Base-by-base conservation (phyloP, 768 basidiomycete species). In the Suillus placidus region DNA sequence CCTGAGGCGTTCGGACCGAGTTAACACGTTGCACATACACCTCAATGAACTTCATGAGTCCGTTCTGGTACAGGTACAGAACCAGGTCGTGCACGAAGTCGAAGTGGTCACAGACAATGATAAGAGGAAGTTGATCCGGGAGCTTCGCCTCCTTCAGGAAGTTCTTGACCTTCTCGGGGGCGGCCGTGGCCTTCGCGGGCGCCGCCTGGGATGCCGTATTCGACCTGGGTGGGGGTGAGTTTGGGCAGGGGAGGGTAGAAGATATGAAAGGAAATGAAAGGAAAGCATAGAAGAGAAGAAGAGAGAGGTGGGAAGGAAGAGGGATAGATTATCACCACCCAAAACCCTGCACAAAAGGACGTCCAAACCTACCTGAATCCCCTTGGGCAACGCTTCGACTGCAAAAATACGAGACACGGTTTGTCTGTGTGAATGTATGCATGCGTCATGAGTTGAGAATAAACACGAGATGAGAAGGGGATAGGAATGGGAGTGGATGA, bases 161-260 rank as follows among this genome's bases (percentile, higher is more conserved):
- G 81, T 99, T 99, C 86, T 99, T 99, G 86, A 99, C 97, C 80
- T 99, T 99, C 83, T 99, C 97, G n/a, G n/a, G n/a, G n/a, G n/a
- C 89, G 81, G 0, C 86, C 85, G 40, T 78, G 80, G 34, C 58
- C 58, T 60, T 60, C 58, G 6, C 58, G 58, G 9, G 58, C 38
- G 18, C 58, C 58, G 6, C 58, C 58, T 26, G 58, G 38, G 38
- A 60, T 30, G 6, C 58, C 58, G 14, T 60, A 60, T 42, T 60
- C 58, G 1, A 60, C 58, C 58, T 60, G 58, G 3, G 54, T 20
- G 10, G 10, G 34, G 12, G 32, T 55, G 20, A 35, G 20, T 52
- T 51, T 18, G 16, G 18, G 16, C 18, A 32, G 30, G 16, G 35
- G 2, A 6, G 13, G n/a, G 14, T 38, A 8, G n/a, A n/a, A 47